phyloP scores from a whole-genome alignment of 2,329 filamentous ascomycete genomes.

The Aureobasidium subglaciale region DNA sequence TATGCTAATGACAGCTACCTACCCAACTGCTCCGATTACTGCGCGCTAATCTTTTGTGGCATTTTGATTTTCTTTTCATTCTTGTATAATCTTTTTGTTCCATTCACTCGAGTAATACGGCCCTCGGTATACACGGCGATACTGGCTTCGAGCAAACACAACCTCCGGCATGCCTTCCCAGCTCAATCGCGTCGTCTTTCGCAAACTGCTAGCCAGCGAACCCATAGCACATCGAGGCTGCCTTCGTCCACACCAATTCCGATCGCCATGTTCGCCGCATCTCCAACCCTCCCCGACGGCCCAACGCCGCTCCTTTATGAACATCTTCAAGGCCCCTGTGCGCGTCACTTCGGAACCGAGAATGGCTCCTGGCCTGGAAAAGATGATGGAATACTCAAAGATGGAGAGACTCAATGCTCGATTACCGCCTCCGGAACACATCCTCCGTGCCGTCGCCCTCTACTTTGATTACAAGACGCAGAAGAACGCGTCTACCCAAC shows the following conservation, averaged over 20 bases:
- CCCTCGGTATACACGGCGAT: no score
- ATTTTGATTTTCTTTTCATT: neutral
- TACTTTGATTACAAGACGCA: constrained; percentile 52
- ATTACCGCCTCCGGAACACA: constrained; percentile 54
- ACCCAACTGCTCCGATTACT: no score
- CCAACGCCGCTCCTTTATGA: constrained; percentile 54
- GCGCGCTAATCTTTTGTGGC: neutral
- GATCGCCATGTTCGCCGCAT: constrained; percentile 22
- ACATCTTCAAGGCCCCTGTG: constrained; percentile 53
- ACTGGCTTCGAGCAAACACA: no score
- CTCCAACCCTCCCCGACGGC: neutral
- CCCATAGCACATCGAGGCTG: constrained; percentile 39
- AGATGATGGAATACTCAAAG: constrained; percentile 61
- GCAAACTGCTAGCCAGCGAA: constrained; percentile 48
- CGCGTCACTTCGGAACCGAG: constrained; percentile 53
- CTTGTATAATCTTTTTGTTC: neutral
- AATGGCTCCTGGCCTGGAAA: constrained; percentile 63
- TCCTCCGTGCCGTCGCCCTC: constrained; percentile 57
- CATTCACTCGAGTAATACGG: no score
- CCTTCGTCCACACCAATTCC: constrained; percentile 27
- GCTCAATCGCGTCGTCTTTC: constrained; percentile 54
- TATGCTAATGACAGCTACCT: no score
- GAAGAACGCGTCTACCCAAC: constrained; percentile 30
- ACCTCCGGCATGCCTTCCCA: constrained; percentile 52
- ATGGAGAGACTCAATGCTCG: constrained; percentile 57